These are phyloP conservation scores for Fennellomyces sp. DNA, from an alignment of 371 early-diverging fungal species.

Conservation along the genomic window DNA sequence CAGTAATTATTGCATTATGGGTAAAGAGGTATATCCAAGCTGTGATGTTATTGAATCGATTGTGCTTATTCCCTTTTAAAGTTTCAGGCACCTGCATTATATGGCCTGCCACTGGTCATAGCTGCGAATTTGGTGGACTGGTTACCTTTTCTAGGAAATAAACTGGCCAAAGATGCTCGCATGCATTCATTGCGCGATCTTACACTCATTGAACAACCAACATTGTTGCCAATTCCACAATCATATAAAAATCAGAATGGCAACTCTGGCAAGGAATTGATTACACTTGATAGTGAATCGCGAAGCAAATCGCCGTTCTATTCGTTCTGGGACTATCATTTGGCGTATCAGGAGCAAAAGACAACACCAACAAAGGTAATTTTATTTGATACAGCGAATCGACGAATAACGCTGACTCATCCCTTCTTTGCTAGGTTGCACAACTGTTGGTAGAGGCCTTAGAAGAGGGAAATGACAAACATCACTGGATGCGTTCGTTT, in stretches of 20 bases:
- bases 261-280: background rate
- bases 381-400: background rate
- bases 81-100: constrained; percentile 30
- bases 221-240: constrained; percentile 30
- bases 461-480: constrained; percentile 6
- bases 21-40: too few species aligned
- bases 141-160: constrained; percentile 24
- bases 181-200: constrained; percentile 21
- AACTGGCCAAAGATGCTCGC: constrained; percentile 32
- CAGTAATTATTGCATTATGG: too few species aligned
- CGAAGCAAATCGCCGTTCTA: constrained; percentile 19
- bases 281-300: background rate
- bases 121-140: constrained; percentile 30
- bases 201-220: constrained; percentile 26
- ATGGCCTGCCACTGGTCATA: constrained; percentile 27
- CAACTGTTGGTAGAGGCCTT: constrained; percentile 18
- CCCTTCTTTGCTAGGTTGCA: constrained; percentile 21
- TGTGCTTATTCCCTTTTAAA: too few species aligned
- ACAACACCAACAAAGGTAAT: constrained; percentile 32
- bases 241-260: background rate
- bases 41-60: too few species aligned
- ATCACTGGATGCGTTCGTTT: constrained; percentile 45
- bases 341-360: constrained; percentile 24
- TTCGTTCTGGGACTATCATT: constrained; percentile 41
- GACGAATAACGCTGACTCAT: background rate